phyloP scores from a whole-genome alignment of 2,329 filamentous ascomycete genomes.

The Aspergillus sp. region DNA sequence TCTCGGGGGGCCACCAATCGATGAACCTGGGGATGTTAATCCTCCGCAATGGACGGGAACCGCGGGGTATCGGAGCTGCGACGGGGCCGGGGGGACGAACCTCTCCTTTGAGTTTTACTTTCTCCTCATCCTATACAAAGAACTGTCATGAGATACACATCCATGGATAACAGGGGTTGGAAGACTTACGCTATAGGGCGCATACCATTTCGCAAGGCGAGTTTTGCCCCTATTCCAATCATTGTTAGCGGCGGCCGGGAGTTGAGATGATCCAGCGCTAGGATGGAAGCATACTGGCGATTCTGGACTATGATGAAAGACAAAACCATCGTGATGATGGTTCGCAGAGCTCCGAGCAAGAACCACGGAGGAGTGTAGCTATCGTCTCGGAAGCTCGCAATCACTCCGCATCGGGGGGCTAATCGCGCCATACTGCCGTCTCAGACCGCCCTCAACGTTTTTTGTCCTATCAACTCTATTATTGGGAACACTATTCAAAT shows the following conservation, averaged over 20 bases:
- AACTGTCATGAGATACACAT: background rate
- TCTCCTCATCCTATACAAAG: slow-evolving; percentile 78
- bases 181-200: slow-evolving; percentile 76
- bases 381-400: slow-evolving; percentile 4
- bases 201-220: slow-evolving; percentile 98
- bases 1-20: slow-evolving; percentile 96
- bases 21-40: slow-evolving; percentile 68
- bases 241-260: slow-evolving; percentile 25
- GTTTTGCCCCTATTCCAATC: slow-evolving; percentile 80
- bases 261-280: background rate
- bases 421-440: slow-evolving; percentile 35
- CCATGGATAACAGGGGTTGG: background rate
- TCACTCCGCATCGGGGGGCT: slow-evolving; percentile 26
- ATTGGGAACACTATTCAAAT: background rate
- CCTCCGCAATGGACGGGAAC: slow-evolving; percentile 1
- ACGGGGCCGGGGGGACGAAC: slow-evolving; percentile 51
- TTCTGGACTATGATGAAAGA: slow-evolving; percentile 92
- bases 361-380: slow-evolving; percentile 23
- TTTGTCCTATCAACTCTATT: slow-evolving; percentile 1
- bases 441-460: slow-evolving; percentile 30
- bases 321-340: slow-evolving; percentile 59
- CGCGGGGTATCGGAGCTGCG: background rate
- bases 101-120: slow-evolving; percentile 98
- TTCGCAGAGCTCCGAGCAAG: slow-evolving; percentile 20
- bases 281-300: slow-evolving; percentile 68